Percentiles rank a stretch among this genome's conserved stretches.
Evolutionary conservation across 176 grass and related monocot species (phyloP).

Genomic region (bread wheat (Triticum aestivum)): IWGSC_CS_RefSeq_v2.1 NC_057799.1:561851416-561851915

Average conservation of each 20-base stretch:
- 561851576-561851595: constrained; percentile 26
- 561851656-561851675: neutral
- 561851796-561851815: neutral
- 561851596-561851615: constrained; percentile 27
- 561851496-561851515: neutral
- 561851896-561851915: constrained; percentile 33
- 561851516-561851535: constrained; percentile 14
- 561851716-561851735: neutral
- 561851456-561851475: neutral
- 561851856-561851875: constrained; percentile 46
- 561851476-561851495: constrained; percentile 29
- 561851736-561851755: neutral
- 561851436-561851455: neutral
- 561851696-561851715: neutral
- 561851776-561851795: neutral
- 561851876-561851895: constrained; percentile 35
- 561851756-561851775: neutral
- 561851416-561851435: neutral
- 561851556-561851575: constrained; percentile 21
- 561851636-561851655: neutral
- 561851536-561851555: neutral
- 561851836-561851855: neutral
- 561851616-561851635: constrained; percentile 41
- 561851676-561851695: neutral
- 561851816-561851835: neutral